Evolutionary conservation across 2,329 filamentous ascomycete genomes (phyloP).

Genomic region (Penicillium corylophilum): DNA sequence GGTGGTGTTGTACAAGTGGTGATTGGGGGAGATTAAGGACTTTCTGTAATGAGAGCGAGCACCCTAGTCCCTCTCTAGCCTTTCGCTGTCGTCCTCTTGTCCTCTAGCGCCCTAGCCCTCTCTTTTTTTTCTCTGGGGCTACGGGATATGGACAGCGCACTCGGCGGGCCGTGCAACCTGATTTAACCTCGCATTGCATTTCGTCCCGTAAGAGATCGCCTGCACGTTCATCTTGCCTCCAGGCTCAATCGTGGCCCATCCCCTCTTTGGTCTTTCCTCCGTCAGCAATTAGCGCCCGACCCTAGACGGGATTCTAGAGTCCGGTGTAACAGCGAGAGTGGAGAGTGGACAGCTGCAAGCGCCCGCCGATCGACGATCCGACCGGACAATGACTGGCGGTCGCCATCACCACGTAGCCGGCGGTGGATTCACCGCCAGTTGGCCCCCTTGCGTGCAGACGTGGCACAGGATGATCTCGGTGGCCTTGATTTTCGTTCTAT

Average conservation of each 20-base stretch:
- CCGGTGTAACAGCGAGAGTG: conserved; percentile 18
- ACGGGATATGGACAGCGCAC: neutral
- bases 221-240: conserved; percentile 27
- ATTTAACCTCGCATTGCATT: conserved; percentile 32
- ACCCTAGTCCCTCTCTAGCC: too few relatives aligned
- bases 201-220: conserved; percentile 28
- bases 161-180: conserved; percentile 21
- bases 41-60: neutral
- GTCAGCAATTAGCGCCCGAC: neutral
- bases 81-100: too few relatives aligned
- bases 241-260: conserved; percentile 1
- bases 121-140: too few relatives aligned
- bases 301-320: neutral
- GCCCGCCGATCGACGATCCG: conserved; percentile 29
- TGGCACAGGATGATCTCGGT: conserved; percentile 12
- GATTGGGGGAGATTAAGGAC: neutral
- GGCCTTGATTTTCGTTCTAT: conserved; percentile 2
- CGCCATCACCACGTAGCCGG: conserved; percentile 24
- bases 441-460: conserved; percentile 23
- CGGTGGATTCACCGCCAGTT: conserved; percentile 29
- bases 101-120: too few relatives aligned
- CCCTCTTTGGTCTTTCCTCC: neutral
- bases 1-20: neutral
- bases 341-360: conserved; percentile 10
- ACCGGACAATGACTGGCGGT: conserved; percentile 26